Evolutionary conservation across 306 rosid species (phyloP), one percentile per base, ranked within the genome.

Genomic region (Rosa persica): DNA sequence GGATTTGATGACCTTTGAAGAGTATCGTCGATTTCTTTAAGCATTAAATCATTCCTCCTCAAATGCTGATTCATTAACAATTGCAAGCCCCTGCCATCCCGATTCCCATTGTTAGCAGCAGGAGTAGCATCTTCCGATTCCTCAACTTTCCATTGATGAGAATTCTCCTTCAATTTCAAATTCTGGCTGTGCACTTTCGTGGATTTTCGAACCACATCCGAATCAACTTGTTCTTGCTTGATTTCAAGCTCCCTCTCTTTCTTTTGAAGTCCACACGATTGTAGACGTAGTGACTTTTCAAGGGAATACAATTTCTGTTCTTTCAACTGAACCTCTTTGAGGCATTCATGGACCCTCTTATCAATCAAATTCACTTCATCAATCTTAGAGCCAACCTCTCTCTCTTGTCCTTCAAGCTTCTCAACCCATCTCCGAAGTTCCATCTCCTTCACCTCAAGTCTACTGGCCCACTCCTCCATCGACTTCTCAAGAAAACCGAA

Each of bases 1-100:
- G 90, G 92, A 73, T 84, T 62, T 1, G 71, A 39, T 4, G 87
- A 86, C 43, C 60, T 57, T 74, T 20, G 80, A 72, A 89, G 87
- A 80, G 76, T 57, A 22, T 34, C 19, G 13, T 65, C 66, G 8
- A 86, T 73, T 57, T 80, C 80, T n/a, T 15, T 44, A 39, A 81
- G 73, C 16, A 79, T 74, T 25, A 67, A 40, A 39, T 84, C 86
- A 42, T 86, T 86, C 72, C 61, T 74, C 51, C 77, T 76, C 22
- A 89, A 46, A 70, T 82, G 78, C 73, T 75, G 52, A 65, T 65
- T 80, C 68, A 89, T 73, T 23, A 84, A 81, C 47, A 23, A 42
- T 57, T 73, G 83, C 80, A 87, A 62, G 49, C 57, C 39, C 12
- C 62, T 73, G 47, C 86, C 83, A 75, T 78, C 79, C 61, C 8